These are phyloP conservation scores for Apophysomyces variabilis DNA, from an alignment of 371 early-diverging fungal genomes.

Conservation along the genomic window DNA sequence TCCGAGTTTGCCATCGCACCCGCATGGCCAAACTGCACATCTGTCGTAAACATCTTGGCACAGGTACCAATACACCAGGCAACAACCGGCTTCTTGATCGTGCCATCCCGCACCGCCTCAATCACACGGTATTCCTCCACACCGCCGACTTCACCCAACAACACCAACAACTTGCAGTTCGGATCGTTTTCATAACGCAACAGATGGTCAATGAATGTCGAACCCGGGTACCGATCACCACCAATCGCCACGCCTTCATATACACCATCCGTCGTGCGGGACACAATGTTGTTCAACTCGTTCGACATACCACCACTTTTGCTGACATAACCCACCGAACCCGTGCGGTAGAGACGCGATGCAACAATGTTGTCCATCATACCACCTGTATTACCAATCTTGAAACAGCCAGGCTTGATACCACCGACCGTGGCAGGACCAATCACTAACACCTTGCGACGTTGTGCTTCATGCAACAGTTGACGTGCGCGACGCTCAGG, in stretches of 20 bases:
- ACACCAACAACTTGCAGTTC: conserved; percentile 87
- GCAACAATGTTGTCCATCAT: conserved; percentile 99
- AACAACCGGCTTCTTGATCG: conserved; percentile 93
- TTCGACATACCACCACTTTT: conserved; percentile 98
- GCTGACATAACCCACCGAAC: conserved; percentile 94
- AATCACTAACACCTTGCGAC: conserved; percentile 81
- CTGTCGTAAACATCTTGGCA: conserved; percentile 95
- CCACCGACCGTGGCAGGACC: conserved; percentile 98
- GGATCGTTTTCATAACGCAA: conserved; percentile 91
- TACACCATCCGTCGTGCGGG: conserved; percentile 93
- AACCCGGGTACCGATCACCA: conserved; percentile 96
- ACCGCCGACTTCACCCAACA: conserved; percentile 96
- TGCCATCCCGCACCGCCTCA: conserved; percentile 83
- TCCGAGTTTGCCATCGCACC: conserved; percentile 95
- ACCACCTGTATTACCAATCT: conserved; percentile 98
- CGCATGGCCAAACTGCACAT: conserved; percentile 96
- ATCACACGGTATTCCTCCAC: conserved; percentile 93
- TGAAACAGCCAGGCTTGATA: conserved; percentile 97
- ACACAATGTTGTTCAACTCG: conserved; percentile 96
- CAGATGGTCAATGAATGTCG: conserved; percentile 98
- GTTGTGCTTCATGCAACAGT: conserved; percentile 79
- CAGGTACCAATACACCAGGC: conserved; percentile 98
- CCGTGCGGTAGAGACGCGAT: conserved; percentile 93
- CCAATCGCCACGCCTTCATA: conserved; percentile 98
- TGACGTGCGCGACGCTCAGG: conserved; percentile 93